These are phyloP conservation scores for Cadophora sp. DNA, from an alignment of 2,329 filamentous ascomycete species.

Conservation along the genomic window DNA sequence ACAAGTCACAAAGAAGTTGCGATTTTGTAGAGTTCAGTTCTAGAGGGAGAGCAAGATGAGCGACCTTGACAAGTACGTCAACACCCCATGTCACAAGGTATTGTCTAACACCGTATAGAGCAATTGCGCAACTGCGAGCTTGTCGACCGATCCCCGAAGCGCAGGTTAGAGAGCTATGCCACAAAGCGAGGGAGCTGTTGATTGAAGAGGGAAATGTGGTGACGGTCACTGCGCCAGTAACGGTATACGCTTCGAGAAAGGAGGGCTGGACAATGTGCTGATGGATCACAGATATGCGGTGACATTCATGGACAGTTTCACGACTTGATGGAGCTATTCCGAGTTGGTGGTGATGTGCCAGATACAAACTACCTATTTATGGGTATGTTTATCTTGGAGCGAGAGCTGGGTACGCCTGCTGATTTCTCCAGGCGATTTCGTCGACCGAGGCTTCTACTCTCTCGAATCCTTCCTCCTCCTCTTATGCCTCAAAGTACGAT, in stretches of 20 bases:
- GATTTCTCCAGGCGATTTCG: constrained; percentile 77
- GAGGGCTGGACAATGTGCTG: constrained; percentile 22
- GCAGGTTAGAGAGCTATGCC: constrained; percentile 95
- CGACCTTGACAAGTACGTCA: constrained; percentile 83
- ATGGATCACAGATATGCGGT: constrained; percentile 75
- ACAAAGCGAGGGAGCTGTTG: constrained; percentile 93
- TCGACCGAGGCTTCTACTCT: constrained; percentile 97
- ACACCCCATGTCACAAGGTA: not conserved
- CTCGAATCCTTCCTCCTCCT: constrained; percentile 96
- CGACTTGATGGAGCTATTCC: constrained; percentile 95
- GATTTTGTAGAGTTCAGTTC: not conserved
- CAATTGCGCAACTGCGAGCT: constrained; percentile 92
- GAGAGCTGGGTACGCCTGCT: constrained; percentile 22
- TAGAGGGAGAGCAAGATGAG: constrained; percentile 67
- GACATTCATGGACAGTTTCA: constrained; percentile 98
- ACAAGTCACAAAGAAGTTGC: not conserved
- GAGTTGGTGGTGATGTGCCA: constrained; percentile 90
- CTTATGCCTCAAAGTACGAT: constrained; percentile 94
- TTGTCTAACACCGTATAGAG: constrained; percentile 60
- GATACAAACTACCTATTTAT: constrained; percentile 98
- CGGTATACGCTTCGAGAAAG: constrained; percentile 58
- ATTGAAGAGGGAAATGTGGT: constrained; percentile 99
- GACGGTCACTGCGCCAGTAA: constrained; percentile 92
- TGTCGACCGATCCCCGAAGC: constrained; percentile 95
- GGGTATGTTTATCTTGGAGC: constrained; percentile 60